Base-by-base conservation (phyloP, 352 stramenopile genomes). In the Aphanomyces invadans region DNA sequence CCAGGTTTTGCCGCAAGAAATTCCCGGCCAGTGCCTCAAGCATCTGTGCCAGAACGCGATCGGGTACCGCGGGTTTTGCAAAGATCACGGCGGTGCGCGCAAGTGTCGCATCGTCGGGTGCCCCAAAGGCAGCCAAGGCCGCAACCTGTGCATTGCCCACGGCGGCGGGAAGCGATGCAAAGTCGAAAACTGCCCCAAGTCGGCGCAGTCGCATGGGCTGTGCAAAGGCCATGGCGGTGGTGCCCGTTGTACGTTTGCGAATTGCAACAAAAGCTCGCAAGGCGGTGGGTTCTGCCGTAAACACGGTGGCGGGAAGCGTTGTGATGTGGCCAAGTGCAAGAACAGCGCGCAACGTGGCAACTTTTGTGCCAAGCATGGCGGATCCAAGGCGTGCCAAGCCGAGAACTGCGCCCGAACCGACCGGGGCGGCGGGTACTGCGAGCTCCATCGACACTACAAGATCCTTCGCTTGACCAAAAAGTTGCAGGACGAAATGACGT, bases 11-110 rank as follows among this genome's bases (percentile, higher is more conserved):
- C n/a, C n/a, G n/a, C n/a, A n/a, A n/a, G 60, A 67, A 67, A 32
- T 67, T 4, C 39, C 60, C 12, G 60, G 60, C 49, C 48, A 67
- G 32, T 67, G 60, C 29, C 60, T 67, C 33, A 49, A 51, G 17
- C 77, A 80, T 17, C 80, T 81, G 23, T 93, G 85, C 36, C 79
- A 87, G 56, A 81, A 81, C 23, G 89, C 82, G 0, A 83, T 94
- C 60, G 79, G 83, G 15, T 94, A 84, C 25, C 78, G 83, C n/a
- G 60, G 60, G 9, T 67, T 67, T 17, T 70, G 63, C 63, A 70
- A 70, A 31, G 49, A 56, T 4, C 63, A 70, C 17, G 63, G 63
- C 29, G 63, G 63, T 23, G 49, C 39, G 2, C 52, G 56, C n/a
- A 56, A 55, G 15, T 70, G 63, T 29, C 52, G 63, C 29, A 55